These are phyloP conservation scores for Paramyrothecium sp. DNA, from an alignment of 2,329 filamentous ascomycete species.

Conservation along the genomic window DNA sequence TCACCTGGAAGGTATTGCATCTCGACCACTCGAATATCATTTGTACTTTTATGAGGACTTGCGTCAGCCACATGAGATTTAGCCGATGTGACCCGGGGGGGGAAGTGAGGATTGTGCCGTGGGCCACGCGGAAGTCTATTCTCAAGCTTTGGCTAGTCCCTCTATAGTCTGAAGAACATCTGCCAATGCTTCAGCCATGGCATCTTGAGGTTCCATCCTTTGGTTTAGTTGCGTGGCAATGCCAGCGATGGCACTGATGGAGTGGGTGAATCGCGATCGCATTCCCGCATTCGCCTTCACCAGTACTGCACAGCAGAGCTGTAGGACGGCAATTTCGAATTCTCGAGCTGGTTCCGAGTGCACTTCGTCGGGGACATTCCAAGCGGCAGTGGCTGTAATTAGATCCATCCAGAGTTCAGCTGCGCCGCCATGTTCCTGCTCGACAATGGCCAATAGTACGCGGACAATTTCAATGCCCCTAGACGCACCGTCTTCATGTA, in stretches of 20 bases:
- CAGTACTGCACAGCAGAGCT: conserved; percentile 55
- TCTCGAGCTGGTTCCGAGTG: conserved; percentile 35
- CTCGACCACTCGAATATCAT: too few relatives aligned
- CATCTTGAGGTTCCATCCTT: conserved; percentile 25
- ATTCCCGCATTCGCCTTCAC: conserved; percentile 42
- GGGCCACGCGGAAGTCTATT: neutral
- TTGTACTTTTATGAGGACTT: neutral
- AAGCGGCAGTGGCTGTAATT: conserved; percentile 50
- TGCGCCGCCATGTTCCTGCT: conserved; percentile 41
- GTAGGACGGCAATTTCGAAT: conserved; percentile 51
- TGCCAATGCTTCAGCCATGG: conserved; percentile 40
- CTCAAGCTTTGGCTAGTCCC: neutral
- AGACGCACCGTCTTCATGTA: conserved; percentile 28
- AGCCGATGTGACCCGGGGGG: too few relatives aligned
- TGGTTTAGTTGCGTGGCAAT: conserved; percentile 41
- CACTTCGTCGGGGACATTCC: conserved; percentile 35
- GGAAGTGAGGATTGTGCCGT: too few relatives aligned
- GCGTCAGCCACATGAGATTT: too few relatives aligned
- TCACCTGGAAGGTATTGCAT: neutral
- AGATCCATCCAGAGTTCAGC: conserved; percentile 57
- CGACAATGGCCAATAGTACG: conserved; percentile 50
- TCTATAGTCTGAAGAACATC: conserved; percentile 37
- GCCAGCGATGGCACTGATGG: conserved; percentile 48
- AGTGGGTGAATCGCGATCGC: conserved; percentile 49
- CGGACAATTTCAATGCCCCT: conserved; percentile 57